Conservation (phyloP, 2,329 filamentous ascomycete species). For the Trichoderma brevicompactum region DNA sequence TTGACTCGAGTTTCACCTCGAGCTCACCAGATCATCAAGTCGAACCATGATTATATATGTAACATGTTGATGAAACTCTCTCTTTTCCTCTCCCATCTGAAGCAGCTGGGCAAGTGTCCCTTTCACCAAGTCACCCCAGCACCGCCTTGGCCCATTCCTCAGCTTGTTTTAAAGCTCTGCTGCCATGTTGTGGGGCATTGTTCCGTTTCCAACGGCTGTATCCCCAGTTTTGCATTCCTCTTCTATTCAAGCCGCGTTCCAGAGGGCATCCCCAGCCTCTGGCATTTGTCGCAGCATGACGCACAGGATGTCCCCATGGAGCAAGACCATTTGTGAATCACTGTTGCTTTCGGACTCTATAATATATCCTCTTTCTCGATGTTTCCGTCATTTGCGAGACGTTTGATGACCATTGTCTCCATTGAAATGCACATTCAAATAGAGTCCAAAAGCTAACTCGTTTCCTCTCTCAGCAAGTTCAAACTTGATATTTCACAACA, state of each 20-base stretch:
- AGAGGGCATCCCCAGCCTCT: conserved; percentile 9
- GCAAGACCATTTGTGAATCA: conserved; percentile 9
- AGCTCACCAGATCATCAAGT: not conserved
- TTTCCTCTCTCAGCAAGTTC: not conserved
- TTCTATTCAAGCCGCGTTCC: conserved; percentile 8
- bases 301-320: not conserved
- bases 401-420: not conserved
- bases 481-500: conserved; percentile 8
- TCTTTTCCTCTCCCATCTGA: not conserved
- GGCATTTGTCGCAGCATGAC: not conserved
- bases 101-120: conserved; percentile 12
- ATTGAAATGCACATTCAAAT: not conserved
- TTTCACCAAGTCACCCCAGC: conserved; percentile 8
- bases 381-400: not conserved
- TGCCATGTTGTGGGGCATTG: conserved; percentile 11
- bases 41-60: not conserved
- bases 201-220: conserved; percentile 20
- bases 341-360: conserved; percentile 16
- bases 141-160: conserved; percentile 20
- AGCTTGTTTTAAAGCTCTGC: not conserved
- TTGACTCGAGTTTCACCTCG: not conserved
- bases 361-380: not conserved
- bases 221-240: conserved; percentile 20
- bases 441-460: conserved; percentile 22
- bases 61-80: not conserved